Evolutionary conservation across 768 basidiomycete genomes (phyloP), one percentile per base, ranked within the genome.

Genomic region (Porphyrellus cyaneotinctus): DNA sequence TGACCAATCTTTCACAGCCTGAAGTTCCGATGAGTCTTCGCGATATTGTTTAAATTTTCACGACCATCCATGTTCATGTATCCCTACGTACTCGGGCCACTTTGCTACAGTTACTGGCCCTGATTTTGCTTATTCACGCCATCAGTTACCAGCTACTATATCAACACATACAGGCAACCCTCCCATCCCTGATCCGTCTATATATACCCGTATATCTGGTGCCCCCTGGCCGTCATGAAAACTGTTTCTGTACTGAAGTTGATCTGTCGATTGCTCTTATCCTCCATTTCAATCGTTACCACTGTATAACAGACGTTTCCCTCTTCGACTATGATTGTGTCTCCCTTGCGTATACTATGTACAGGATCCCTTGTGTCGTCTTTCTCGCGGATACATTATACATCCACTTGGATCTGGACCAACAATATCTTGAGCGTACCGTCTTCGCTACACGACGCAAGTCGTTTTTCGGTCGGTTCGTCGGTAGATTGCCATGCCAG

Each of bases 361-460:
- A 61, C 58, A 63, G 64, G 66, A 50, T 46, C 35, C 49, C 61
- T 64, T 55, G 54, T 52, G 43, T 42, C 18, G 37, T 37, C 53
- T 54, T 28, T 58, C 57, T 49, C 43, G 54, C 49, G 63, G 63
- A 62, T 62, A 69, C 58, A 58, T 73, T 76, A 75, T 69, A 70
- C 73, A 73, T 71, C 69, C 63, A 74, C 65, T 60, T 77, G 81
- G 72, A 90, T 74, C 58, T 77, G 80, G 73, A 91, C 74, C 64
- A 75, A 75, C 70, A 84, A 73, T 74, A 95, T 77, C 70, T 84
- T 87, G 71, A 95, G 75, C 76, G 88, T 88, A 75, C 90, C 85
- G 78, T 97, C 95, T 74, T 95, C 92, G 69, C 91, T 90, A 63
- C 91, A 91, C 53, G 85, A 91, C 31, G 91, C 95, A 47, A 97